These are phyloP conservation scores for Chaetomiaceae sp. DNA, from an alignment of 2,329 filamentous ascomycete genomes.

Conservation along the genomic window DNA sequence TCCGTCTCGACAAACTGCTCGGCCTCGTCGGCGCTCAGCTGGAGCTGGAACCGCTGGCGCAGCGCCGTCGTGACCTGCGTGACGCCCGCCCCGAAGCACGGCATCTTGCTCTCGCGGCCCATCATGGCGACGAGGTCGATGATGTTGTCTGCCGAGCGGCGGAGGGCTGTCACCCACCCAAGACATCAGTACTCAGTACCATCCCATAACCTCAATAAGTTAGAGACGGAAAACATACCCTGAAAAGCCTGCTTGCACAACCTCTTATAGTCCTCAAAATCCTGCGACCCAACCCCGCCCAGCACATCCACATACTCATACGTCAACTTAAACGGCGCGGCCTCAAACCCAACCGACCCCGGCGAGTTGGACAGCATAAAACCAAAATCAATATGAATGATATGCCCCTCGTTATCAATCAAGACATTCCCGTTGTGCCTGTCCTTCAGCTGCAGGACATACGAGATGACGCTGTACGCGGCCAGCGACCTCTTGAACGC, in stretches of 20 bases:
- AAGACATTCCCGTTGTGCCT: conserved; percentile 83
- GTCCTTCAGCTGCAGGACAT: conserved; percentile 79
- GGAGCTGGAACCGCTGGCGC: conserved; percentile 72
- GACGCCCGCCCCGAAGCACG: conserved; percentile 74
- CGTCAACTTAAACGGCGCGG: conserved; percentile 77
- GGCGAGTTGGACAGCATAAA: conserved; percentile 88
- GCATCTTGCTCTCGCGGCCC: conserved; percentile 79
- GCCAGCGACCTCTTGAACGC: conserved; percentile 79
- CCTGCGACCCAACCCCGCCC: conserved; percentile 64
- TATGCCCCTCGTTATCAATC: conserved; percentile 80
- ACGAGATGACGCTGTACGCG: conserved; percentile 80
- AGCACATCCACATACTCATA: conserved; percentile 82
- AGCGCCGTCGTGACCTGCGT: conserved; percentile 64
- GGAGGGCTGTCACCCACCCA: conserved; percentile 51
- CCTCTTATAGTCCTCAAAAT: conserved; percentile 71
- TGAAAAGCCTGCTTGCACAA: conserved; percentile 82
- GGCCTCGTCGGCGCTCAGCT: conserved; percentile 77
- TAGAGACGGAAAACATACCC: conserved; percentile 42
- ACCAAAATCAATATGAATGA: conserved; percentile 84
- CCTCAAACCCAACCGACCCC: conserved; percentile 79
- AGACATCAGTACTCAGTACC: conserved; percentile 25
- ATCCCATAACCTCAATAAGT: background rate
- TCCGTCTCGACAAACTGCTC: conserved; percentile 77
- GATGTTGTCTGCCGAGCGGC: conserved; percentile 73
- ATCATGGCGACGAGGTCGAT: conserved; percentile 81